Percentiles rank a stretch among this genome's conserved stretches.
These are phyloP conservation scores for Mallotus repandus DNA, from an alignment of 441 rosid genomes.

Conservation along the genomic window DNA sequence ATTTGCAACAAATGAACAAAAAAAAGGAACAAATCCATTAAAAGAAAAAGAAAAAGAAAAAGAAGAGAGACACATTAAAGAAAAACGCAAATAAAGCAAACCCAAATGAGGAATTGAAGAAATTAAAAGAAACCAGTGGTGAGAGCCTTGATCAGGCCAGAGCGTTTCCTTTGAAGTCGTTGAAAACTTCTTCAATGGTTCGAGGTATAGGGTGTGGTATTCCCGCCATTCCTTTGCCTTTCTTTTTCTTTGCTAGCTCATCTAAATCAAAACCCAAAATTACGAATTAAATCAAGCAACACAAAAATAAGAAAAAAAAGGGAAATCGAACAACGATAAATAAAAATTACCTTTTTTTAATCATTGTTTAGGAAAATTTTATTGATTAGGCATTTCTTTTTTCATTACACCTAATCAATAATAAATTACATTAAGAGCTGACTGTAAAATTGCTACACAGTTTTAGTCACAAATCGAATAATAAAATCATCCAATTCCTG, in stretches of 20 bases:
- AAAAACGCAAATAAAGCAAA: neutral
- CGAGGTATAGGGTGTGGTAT: conserved; percentile 67
- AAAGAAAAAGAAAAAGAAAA: neutral
- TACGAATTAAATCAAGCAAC: too few species aligned
- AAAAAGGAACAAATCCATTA: too few species aligned
- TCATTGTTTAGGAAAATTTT: too few species aligned
- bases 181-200: conserved; percentile 90
- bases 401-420: too few species aligned
- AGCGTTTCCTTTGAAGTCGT: conserved; percentile 83
- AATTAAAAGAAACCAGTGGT: conserved; percentile 46
- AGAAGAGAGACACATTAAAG: conserved; percentile 6
- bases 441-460: too few species aligned
- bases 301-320: neutral
- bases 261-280: neutral
- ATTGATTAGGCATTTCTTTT: too few species aligned
- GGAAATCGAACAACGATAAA: too few species aligned
- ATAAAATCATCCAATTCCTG: too few species aligned
- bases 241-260: neutral
- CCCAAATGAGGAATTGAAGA: neutral
- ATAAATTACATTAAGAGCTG: too few species aligned
- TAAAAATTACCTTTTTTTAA: too few species aligned
- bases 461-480: too few species aligned
- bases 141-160: conserved; percentile 92
- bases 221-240: neutral
- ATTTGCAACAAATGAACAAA: conserved; percentile 33